Evolutionary conservation across 441 rosid genomes (phyloP), one percentile per base, ranked within the genome.

Genomic region (Kokia cookei): DNA sequence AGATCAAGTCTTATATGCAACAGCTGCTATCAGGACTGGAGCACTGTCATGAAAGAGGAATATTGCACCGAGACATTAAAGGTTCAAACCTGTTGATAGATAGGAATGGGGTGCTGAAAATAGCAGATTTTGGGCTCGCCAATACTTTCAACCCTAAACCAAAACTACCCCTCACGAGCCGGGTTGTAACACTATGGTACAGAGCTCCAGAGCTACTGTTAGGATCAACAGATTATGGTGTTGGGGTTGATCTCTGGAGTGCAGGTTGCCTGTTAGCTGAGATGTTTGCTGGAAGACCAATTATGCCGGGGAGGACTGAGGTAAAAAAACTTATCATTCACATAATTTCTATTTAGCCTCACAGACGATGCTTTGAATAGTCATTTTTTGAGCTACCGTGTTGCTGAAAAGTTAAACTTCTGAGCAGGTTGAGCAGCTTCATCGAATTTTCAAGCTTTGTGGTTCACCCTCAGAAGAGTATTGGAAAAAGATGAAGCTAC

Each of bases 221-320:
- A 19, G 96, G 96, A 17, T 86, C 96, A 11, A 87, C 90, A 15
- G 94, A 88, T 73, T 92, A 94, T 77, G 98, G 97, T 72, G 90
- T 84, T 24, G 93, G 93, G 3, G 83, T 93, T 37, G 98, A 94
- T 82, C 83, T 94, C 3, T 94, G 94, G 97, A 94, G 96, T 57
- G 96, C 91, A 0, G 98, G 98, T 7, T 94, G 98, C 76, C 75
- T 94, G 7, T 81, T 92, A 57, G 92, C 90, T 42, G 98, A 94
- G 79, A 93, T 92, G 87, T 88, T 92, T 64, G 61, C 84, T 5
- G 92, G 96, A 72, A 86, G 91, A 77, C 94, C 98, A 26, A 80
- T 94, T 24, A 85, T 92, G 96, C 94, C 94, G 1, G 98, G 98
- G n/a, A 93, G 97, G 59, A 92, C 96, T 11, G 94, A 93, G 87